Base-by-base conservation (phyloP, 2,329 filamentous ascomycete species). In the Beauveria bassiana region DNA sequence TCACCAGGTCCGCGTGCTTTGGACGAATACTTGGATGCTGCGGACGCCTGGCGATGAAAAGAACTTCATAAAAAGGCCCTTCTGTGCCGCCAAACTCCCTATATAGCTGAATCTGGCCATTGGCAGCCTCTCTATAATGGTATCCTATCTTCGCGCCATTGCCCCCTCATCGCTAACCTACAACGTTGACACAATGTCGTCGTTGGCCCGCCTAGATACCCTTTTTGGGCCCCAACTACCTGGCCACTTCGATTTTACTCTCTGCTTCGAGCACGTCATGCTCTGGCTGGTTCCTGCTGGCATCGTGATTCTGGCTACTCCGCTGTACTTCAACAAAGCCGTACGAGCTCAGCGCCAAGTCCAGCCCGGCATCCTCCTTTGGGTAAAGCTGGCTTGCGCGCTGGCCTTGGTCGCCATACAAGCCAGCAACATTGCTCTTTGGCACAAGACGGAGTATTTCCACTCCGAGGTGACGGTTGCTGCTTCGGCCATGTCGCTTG, bases 151-250 rank as follows among this genome's bases (percentile, higher is more conserved):
- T 31, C 9, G 9, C 28, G 9, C 9, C 3, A 3, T 31, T 8
- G 28, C 9, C 28, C 28, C 28, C 28, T 31, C 28, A 10, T 31
- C 9, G 28, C 28, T 31, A 31, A 31, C 9, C 9, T 31, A 31
- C 28, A 31, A 10, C 3, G 28, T 31, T 12, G 9, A 9, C 4
- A 31, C 62, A 14, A 70, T 67, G 18, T 70, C 72, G 3, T 72
- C 74, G 1, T 71, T 66, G 3, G 63, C 72, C 81, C 40, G 7
- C 10, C 1, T 45, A 5, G 58, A 61, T 40, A 43, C 49, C 22
- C 18, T 26, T n/a, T 57, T 61, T 40, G 53, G 60, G 26, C 60
- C 60, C 4, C 60, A 54, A n/a, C 38, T 57, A 26, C 31, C 40
- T 10, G 53, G 38, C 47, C 46, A 45, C 14, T 61, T 61, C 24